Conservation (phyloP, 371 early-diverging fungal species). For the Mortierella sp. region DNA sequence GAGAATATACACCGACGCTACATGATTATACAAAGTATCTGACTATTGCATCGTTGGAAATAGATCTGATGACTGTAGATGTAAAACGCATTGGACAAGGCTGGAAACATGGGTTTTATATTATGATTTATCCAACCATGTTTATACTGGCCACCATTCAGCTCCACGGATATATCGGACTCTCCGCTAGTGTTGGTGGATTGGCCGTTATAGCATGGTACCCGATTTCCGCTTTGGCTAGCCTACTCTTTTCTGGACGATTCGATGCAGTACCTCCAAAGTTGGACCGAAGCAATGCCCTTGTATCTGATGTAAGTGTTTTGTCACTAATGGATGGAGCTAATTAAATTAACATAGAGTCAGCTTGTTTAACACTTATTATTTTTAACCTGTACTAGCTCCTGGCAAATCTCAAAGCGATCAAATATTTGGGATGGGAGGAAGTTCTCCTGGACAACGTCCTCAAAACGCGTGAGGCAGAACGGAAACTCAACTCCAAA, state of each 20-base stretch:
- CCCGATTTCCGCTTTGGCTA: conserved; percentile 52
- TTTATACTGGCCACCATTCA: conserved; percentile 45
- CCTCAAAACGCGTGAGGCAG: conserved; percentile 34
- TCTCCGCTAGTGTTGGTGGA: conserved; percentile 43
- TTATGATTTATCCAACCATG: conserved; percentile 45
- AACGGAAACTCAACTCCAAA: conserved; percentile 34
- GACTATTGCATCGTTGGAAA: not conserved
- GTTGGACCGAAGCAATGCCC: conserved; percentile 44
- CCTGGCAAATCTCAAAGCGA: conserved; percentile 47
- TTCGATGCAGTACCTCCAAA: conserved; percentile 40
- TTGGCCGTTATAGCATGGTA: conserved; percentile 49
- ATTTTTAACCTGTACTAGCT: conserved; percentile 16
- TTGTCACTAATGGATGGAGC: not conserved
- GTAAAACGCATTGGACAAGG: conserved; percentile 53
- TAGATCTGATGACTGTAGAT: conserved; percentile 48
- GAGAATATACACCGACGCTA: not conserved
- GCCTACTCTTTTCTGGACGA: conserved; percentile 52
- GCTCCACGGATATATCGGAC: conserved; percentile 43
- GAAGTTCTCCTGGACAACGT: conserved; percentile 39
- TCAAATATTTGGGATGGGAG: conserved; percentile 55
- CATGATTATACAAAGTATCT: not conserved
- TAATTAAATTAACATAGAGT: not conserved
- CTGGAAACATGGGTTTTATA: conserved; percentile 43
- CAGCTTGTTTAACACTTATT: not conserved
- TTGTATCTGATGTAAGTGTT: conserved; percentile 47